Percentiles rank a stretch among this genome's conserved stretches.
Evolutionary conservation across 73 alveolate species (phyloP).

Genomic region (Tetrahymena thermophila): DNA sequence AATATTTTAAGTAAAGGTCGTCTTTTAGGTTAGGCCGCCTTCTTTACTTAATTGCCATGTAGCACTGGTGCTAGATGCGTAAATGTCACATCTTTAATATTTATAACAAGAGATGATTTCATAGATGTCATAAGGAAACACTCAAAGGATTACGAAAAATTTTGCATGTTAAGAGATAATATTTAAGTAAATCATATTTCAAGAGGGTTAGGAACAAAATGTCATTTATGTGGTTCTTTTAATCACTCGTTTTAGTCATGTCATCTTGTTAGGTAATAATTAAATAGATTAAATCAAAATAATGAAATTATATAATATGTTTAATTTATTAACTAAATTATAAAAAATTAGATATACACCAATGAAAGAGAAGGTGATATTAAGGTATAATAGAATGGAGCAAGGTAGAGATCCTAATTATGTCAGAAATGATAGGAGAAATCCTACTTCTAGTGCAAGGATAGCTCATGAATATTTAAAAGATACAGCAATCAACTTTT

Average conservation of each 20-base stretch:
- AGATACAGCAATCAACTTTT: neutral
- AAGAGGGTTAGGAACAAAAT: neutral
- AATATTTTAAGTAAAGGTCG: neutral
- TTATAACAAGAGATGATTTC: neutral
- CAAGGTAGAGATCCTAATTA: neutral
- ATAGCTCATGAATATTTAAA: neutral
- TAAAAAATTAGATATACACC: neutral
- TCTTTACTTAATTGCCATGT: neutral
- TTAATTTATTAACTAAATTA: too few relatives aligned
- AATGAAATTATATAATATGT: too few relatives aligned
- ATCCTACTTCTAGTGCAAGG: neutral
- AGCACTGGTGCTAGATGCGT: neutral
- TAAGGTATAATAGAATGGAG: neutral
- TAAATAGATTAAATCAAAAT: too few relatives aligned
- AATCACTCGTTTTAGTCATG: neutral
- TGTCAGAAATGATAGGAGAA: neutral
- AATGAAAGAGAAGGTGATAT: neutral
- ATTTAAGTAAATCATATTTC: neutral
- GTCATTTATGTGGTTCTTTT: neutral
- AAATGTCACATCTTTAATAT: neutral
- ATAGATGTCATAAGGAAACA: neutral
- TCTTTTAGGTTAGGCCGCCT: neutral
- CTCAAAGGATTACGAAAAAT: neutral
- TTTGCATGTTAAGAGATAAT: neutral
- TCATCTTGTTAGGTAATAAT: neutral